Base-by-base conservation (phyloP, 441 rosid species). In the Euphorbia corollata region DNA sequence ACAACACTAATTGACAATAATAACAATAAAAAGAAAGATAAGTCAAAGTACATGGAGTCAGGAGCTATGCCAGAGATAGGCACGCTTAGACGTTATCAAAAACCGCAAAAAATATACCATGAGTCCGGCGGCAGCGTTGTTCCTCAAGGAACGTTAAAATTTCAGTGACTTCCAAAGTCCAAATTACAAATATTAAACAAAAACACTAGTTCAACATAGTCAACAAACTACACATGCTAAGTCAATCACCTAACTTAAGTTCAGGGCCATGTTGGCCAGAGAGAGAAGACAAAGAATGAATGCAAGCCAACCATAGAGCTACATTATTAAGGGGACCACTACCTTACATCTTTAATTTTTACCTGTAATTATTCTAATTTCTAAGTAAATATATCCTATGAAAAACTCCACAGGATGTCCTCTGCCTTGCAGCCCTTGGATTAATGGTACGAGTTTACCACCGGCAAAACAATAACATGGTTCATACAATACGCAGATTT, bases 271-370 rank as follows among this genome's bases (percentile, higher is more conserved):
- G 30, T 54, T 9, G 22, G 6, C 15, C 56, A 53, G 12, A 63
- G 24, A 22, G 23, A 24, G 47, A 27, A 3, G 15, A 41, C 34
- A 18, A 62, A 30, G 34, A 45, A 3, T 45, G 3, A 63, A 8
- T 19, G 41, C 73, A 50, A 65, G 43, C 27, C 53, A 32, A 45
- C 75, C 72, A 72, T 69, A 41, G 19, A 76, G 65, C 67, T 19
- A 69, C n/a, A n/a, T n/a, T 69, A 56, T 30, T 3, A 16, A 16
- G 53, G 75, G 85, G 82, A 78, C 82, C 85, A 47, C 73, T 19
- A 43, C 50, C 66, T 12, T 57, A 34, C 24, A 15, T 64, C 64
- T 67, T 59, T 71, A 7, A 2, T 36, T 36, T 36, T 36, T 36
- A 5, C 41, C 41, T 36, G 8, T 6, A 36, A 36, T 36, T 36